Evolutionary conservation across 2,329 filamentous ascomycete species (phyloP), one percentile per base, ranked within the genome.

Genomic region (Pyrenophora tritici-repentis): DNA sequence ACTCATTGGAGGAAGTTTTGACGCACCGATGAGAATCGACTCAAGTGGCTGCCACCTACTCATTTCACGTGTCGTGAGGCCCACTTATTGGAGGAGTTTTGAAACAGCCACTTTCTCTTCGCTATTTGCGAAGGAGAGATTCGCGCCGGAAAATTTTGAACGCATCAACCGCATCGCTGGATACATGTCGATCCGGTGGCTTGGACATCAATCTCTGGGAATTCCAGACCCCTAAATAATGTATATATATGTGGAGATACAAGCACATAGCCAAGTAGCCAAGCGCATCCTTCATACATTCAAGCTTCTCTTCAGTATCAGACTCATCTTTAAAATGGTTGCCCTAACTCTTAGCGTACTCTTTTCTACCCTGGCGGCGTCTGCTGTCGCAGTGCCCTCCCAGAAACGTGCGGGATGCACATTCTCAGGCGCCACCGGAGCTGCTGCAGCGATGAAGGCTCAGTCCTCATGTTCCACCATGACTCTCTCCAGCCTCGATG

Each of bases 381-480:
- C 65, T 38, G 62, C 59, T 36, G 39, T 51, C 12, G 60, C 64
- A 34, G 63, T 58, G 3, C 66, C 64, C 6, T 55, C 71, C 6
- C 47, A 43, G 16, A 65, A 64, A 51, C 61, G 64, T 49, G 61
- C 53, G 20, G 53, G 69, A 13, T 86, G 83, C 67, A 84, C 81
- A 8, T 84, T 86, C 61, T 83, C 77, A 37, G 62, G 62, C 18
- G 56, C 61, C 31, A 48, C 40, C 34, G 76, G 78, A 41, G 78
- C 79, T 36, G 74, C 76, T 2, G 63, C 73, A 4, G 81, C 79
- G 26, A 77, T 70, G 52, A 73, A 75, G 47, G 75, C 75, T 52
- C 81, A 82, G 69, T 64, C 67, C 13, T 74, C 75, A 12, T 86
- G 84, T 69, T 73, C 81, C 7, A 79, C 75, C 33, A 84, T 86